Percentiles rank a stretch among this genome's conserved stretches.
phyloP scores from a whole-genome alignment of 2,329 filamentous ascomycete species.

The Curvularia sp. region DNA sequence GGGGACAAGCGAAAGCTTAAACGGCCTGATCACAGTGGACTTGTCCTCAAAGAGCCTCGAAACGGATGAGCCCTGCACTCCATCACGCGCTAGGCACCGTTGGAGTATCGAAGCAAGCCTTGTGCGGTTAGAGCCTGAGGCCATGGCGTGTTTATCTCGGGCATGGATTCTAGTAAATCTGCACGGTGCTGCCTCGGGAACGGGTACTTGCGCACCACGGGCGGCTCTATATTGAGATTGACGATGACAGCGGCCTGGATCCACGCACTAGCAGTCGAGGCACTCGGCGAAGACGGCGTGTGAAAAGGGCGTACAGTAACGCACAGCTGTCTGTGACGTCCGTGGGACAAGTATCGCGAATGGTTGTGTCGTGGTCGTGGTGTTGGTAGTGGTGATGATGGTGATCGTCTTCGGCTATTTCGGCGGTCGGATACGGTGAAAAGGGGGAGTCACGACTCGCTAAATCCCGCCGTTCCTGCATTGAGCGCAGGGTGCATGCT shows the following conservation, averaged over 20 bases:
- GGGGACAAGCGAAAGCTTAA: slow-evolving; percentile 18
- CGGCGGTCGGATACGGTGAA: neutral
- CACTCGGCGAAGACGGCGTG: neutral
- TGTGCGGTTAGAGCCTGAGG: slow-evolving; percentile 17
- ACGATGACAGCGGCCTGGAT: slow-evolving; percentile 2
- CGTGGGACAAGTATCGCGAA: neutral
- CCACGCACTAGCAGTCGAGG: neutral
- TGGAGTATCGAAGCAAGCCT: slow-evolving; percentile 17
- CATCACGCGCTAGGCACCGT: slow-evolving; percentile 30
- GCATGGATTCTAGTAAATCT: slow-evolving; percentile 8
- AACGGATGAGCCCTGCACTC: slow-evolving; percentile 28
- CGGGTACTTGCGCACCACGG: slow-evolving; percentile 15
- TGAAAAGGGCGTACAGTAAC: neutral
- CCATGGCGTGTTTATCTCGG: slow-evolving; percentile 8
- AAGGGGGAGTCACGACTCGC: slow-evolving; percentile 3
- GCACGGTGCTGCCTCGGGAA: slow-evolving; percentile 23
- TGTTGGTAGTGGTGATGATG: neutral
- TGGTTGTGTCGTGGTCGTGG: neutral
- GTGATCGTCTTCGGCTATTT: neutral
- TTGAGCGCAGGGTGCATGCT: neutral
- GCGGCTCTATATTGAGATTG: slow-evolving; percentile 3
- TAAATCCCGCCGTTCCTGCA: slow-evolving; percentile 21
- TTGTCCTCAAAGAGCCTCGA: slow-evolving; percentile 9
- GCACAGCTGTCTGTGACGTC: neutral
- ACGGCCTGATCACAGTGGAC: slow-evolving; percentile 7